Evolutionary conservation across 2,329 filamentous ascomycete species (phyloP).

Genomic region (Verticillium longisporum): DNA sequence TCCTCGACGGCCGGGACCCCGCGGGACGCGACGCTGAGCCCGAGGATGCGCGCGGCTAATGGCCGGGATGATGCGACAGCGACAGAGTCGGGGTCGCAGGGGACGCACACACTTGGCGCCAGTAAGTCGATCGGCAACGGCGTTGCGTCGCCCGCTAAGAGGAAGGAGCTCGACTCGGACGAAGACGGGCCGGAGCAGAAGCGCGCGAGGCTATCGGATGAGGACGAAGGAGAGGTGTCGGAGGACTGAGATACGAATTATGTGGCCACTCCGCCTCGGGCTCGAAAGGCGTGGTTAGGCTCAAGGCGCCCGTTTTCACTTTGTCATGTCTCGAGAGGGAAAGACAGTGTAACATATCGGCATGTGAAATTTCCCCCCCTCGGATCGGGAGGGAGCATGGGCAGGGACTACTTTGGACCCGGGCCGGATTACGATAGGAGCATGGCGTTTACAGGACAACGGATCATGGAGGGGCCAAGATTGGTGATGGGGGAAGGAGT

Average conservation of each 20-base stretch:
- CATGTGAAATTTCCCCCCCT: not conserved
- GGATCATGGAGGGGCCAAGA: not conserved
- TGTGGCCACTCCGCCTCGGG: not conserved
- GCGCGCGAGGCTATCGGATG: constrained; percentile 33
- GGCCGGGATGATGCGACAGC: constrained; percentile 26
- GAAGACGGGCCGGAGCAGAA: constrained; percentile 32
- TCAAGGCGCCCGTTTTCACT: no score
- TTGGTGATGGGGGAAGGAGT: not conserved
- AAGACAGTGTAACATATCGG: not conserved
- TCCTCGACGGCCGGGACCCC: constrained; percentile 44
- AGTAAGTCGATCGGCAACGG: constrained; percentile 19
- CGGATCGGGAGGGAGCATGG: not conserved
- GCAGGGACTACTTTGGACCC: not conserved
- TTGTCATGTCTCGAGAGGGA: not conserved
- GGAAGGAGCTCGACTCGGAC: constrained; percentile 31
- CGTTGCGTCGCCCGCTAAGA: constrained; percentile 31
- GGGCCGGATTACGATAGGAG: not conserved
- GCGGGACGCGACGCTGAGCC: constrained; percentile 21
- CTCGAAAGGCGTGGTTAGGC: not conserved
- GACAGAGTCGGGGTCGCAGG: constrained; percentile 26
- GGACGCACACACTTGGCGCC: constrained; percentile 18
- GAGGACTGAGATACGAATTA: constrained; percentile 13
- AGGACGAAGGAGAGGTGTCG: constrained; percentile 41
- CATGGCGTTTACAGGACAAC: not conserved
- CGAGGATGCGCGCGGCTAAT: constrained; percentile 32